These are phyloP conservation scores for Glarea lozoyensis DNA, from an alignment of 495 filamentous ascomycete species.

Conservation along the genomic window DNA sequence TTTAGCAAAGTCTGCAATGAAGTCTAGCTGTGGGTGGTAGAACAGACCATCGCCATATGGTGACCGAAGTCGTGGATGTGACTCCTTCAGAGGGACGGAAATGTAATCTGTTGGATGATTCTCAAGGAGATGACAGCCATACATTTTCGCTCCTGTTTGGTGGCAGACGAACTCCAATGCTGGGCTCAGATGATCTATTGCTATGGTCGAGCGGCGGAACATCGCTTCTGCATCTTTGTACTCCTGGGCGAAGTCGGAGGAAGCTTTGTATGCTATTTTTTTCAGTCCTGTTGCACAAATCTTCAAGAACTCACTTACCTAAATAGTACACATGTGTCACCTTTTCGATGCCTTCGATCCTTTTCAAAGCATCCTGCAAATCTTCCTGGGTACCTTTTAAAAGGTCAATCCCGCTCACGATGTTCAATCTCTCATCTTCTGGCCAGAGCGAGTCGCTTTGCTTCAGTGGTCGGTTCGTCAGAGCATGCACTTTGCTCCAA, in stretches of 20 bases:
- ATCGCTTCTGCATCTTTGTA: conserved; percentile 25
- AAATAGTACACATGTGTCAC: conserved; percentile 32
- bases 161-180: conserved; percentile 29
- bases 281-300: neutral
- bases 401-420: conserved; percentile 28
- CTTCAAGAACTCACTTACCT: conserved; percentile 6
- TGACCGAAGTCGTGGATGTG: conserved; percentile 25
- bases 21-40: conserved; percentile 28
- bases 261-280: conserved; percentile 24
- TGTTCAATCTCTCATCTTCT: conserved; percentile 23
- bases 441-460: conserved; percentile 26
- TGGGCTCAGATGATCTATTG: conserved; percentile 17
- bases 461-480: conserved; percentile 28
- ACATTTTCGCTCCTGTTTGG: conserved; percentile 27
- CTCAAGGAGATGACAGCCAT: conserved; percentile 15
- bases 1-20: conserved; percentile 19
- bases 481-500: conserved; percentile 24
- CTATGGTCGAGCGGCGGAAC: conserved; percentile 12
- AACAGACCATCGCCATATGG: conserved; percentile 25
- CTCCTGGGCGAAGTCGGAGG: conserved; percentile 23
- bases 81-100: conserved; percentile 26
- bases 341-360: conserved; percentile 11
- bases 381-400: conserved; percentile 24
- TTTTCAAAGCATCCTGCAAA: conserved; percentile 9
- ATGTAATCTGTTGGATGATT: conserved; percentile 26